Evolutionary conservation across 2,329 filamentous ascomycete species (phyloP), one percentile per base, ranked within the genome.

Genomic region (Botrytis deweyae): DNA sequence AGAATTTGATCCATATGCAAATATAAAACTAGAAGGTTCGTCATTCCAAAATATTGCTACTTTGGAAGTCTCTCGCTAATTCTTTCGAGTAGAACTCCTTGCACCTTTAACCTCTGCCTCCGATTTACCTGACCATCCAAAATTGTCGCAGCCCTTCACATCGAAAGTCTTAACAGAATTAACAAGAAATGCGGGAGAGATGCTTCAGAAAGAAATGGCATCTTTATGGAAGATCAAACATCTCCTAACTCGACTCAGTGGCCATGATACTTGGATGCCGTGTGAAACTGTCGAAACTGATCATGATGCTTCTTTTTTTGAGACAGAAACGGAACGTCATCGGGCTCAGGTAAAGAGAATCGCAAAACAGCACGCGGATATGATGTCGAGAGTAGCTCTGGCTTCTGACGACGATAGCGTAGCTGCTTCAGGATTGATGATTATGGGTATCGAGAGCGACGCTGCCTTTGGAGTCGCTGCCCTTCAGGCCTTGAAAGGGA

Each of bases 171-270:
- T 96, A 29, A 90, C 89, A 68, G 88, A 93, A 76, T 87, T 97
- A 72, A 89, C 91, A 29, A 86, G 86, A 63, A 90, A 95, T 82
- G 91, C 90, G 72, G 88, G 89, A 76, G 86, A 88, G 73, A 91
- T 93, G 77, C 89, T 93, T 85, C 89, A 93, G 73, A 91, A 92
- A 80, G 93, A 96, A 80, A 92, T 92, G 76, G 85, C 86, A 40
- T 90, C 90, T 8, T 84, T 95, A 18, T 93, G 91, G 88, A 90
- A 89, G 78, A 90, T 93, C 65, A 93, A 93, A 80, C 89, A 91
- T 77, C 83, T 96, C 69, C 86, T 93, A 77, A 92, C 91, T 46
- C 88, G 89, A 76, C 86, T 96, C 14, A 89, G 92, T 67, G 93
- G 93, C 46, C 93, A 97, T 81, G 88, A 90, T 76, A 89, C 88